Evolutionary conservation across 2,329 filamentous ascomycete genomes (phyloP), one percentile per base, ranked within the genome.

Genomic region (Lasiodiplodia citricola): DNA sequence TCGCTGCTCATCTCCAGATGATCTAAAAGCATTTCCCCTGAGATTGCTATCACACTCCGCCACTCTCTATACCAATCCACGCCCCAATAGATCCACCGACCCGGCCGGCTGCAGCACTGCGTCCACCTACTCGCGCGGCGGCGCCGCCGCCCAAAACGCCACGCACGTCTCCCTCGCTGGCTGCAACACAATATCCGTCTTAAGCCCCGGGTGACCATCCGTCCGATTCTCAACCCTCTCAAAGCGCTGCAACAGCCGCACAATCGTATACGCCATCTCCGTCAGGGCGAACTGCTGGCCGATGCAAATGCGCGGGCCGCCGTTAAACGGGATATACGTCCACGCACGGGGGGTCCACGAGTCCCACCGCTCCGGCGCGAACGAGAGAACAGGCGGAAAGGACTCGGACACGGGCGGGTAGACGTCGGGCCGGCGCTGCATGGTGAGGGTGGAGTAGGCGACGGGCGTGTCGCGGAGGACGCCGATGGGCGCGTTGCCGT

Each of bases 221-320:
- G 80, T 81, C 52, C 76, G 73, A 68, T 79, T 74, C 71, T 80
- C 79, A 7, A 73, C 72, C 7, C 72, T 73, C 63, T 80, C 76
- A 69, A 80, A 85, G 23, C 75, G 75, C 74, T 85, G 83, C 66
- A 85, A 74, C 25, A 85, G 74, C 28, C 83, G 75, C 14, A 83
- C 82, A 23, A 83, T 74, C 8, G 82, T 84, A 69, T 85, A 85
- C 2, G 76, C 83, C 80, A 85, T 82, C 72, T 85, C 83, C 0
- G 83, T 85, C 31, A 85, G 75, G 14, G 83, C 83, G 71, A 85
- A 85, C 68, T 85, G 82, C 76, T 85, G 83, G 0, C 83, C 83
- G 44, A 85, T 81, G 69, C 83, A 85, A n/a, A 85, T 84, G 1
- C 83, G 71, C 3, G 83, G 83, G 0, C 83, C 82, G 3, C 82